Conservation (phyloP, 139 green algal species). For the Tetraselmis striata region DNA sequence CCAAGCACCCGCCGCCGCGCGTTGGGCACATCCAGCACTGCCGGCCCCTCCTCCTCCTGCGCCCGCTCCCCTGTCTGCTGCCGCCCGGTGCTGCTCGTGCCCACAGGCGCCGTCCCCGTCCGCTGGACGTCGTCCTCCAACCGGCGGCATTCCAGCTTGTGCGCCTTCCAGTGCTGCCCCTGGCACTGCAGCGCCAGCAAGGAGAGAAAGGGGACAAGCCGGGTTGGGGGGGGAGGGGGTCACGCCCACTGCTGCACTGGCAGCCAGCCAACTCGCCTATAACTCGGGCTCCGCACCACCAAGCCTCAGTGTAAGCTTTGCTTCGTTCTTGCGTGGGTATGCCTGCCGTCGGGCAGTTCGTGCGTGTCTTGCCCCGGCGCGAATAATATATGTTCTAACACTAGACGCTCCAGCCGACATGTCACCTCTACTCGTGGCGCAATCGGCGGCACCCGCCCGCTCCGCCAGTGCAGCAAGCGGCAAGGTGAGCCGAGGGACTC, state of each 20-base stretch:
- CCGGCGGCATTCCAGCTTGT: background rate
- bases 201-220: no score
- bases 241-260: no score
- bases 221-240: background rate
- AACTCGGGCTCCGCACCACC: background rate
- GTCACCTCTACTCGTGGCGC: background rate
- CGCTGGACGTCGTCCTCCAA: background rate
- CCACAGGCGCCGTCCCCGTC: no score
- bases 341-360: no score
- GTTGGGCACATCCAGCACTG: background rate
- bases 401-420: background rate
- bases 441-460: background rate
- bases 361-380: no score
- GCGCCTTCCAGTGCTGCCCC: background rate
- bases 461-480: background rate
- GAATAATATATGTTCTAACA: background rate
- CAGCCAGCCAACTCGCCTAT: no score
- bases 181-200: background rate
- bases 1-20: background rate
- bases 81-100: background rate
- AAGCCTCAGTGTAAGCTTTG: no score
- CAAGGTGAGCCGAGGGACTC: background rate
- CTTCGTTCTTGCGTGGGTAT: no score
- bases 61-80: no score
- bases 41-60: background rate